A percentile compares a stretch with the other conserved stretches of the same genome.
These are phyloP conservation scores for Aphanomyces astaci DNA, from an alignment of 352 stramenopile genomes.

Conservation along the genomic window DNA sequence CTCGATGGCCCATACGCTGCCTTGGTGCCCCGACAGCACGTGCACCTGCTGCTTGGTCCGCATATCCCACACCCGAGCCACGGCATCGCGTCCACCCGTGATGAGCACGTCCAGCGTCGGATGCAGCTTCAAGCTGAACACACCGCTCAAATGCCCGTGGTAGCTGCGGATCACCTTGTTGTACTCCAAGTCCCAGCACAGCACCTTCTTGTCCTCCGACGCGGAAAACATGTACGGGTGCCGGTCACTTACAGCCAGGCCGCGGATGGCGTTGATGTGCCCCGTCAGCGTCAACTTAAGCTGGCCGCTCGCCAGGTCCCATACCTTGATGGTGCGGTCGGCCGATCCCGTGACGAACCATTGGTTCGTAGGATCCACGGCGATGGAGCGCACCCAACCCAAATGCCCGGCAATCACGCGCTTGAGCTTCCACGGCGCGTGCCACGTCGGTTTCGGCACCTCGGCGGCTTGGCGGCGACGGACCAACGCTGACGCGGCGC, in stretches of 20 bases:
- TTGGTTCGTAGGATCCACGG: conserved; percentile 97
- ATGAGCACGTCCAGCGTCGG: conserved; percentile 98
- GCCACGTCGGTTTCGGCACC: conserved; percentile 96
- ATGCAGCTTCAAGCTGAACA: conserved; percentile 97
- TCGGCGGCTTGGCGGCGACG: conserved; percentile 57
- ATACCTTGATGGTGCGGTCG: conserved; percentile 97
- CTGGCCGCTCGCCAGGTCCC: conserved; percentile 94
- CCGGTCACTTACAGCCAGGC: conserved; percentile 90
- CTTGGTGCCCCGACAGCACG: conserved; percentile 93
- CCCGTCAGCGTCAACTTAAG: conserved; percentile 99
- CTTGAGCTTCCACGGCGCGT: conserved; percentile 98
- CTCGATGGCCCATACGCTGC: conserved; percentile 93
- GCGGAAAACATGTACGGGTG: conserved; percentile 98
- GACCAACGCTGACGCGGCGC: conserved; percentile 41
- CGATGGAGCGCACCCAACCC: conserved; percentile 96
- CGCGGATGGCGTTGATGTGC: conserved; percentile 97
- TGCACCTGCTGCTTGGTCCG: conserved; percentile 97
- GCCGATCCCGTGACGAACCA: conserved; percentile 97
- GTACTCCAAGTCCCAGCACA: conserved; percentile 98
- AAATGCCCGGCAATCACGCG: conserved; percentile 94
- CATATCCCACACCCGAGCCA: conserved; percentile 97
- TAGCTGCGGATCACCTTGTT: conserved; percentile 99
- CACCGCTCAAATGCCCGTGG: conserved; percentile 98
- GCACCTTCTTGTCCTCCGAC: conserved; percentile 99
- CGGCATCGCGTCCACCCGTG: conserved; percentile 90